Evolutionary conservation across 768 basidiomycete genomes (phyloP).

Genomic region (Dacryopinax primogenitus): DNA sequence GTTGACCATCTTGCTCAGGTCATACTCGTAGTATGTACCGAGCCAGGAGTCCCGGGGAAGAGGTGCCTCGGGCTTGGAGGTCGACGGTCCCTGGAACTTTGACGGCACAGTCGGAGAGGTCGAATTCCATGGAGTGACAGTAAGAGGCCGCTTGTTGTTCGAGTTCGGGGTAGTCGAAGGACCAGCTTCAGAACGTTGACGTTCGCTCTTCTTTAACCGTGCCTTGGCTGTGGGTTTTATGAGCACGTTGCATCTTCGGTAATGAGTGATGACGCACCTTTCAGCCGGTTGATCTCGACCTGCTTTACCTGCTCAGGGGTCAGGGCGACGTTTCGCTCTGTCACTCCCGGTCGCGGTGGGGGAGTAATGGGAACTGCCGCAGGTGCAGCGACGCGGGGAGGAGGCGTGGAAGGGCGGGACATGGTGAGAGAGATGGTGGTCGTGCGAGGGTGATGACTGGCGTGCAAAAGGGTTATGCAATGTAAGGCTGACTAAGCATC

Average conservation of each 20-base stretch:
- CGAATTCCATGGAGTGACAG: slow-evolving; percentile 42
- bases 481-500: neutral
- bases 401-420: neutral
- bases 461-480: neutral
- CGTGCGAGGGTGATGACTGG: neutral
- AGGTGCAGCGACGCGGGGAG: neutral
- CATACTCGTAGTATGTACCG: slow-evolving; percentile 94
- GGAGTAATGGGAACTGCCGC: neutral
- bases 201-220: slow-evolving; percentile 53
- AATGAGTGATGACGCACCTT: slow-evolving; percentile 35
- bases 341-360: neutral
- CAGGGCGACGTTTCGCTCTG: slow-evolving; percentile 24
- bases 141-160: slow-evolving; percentile 66
- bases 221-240: slow-evolving; percentile 47
- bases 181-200: slow-evolving; percentile 25
- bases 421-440: neutral
- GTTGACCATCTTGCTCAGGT: slow-evolving; percentile 92
- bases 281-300: slow-evolving; percentile 66
- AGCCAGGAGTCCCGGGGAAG: slow-evolving; percentile 64
- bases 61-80: slow-evolving; percentile 12
- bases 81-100: neutral
- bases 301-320: slow-evolving; percentile 59
- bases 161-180: slow-evolving; percentile 37
- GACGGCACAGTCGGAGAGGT: slow-evolving; percentile 43
- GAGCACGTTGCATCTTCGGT: slow-evolving; percentile 10